Conservation (phyloP, 768 basidiomycete genomes). For the Mycena chlorophos region DNA sequence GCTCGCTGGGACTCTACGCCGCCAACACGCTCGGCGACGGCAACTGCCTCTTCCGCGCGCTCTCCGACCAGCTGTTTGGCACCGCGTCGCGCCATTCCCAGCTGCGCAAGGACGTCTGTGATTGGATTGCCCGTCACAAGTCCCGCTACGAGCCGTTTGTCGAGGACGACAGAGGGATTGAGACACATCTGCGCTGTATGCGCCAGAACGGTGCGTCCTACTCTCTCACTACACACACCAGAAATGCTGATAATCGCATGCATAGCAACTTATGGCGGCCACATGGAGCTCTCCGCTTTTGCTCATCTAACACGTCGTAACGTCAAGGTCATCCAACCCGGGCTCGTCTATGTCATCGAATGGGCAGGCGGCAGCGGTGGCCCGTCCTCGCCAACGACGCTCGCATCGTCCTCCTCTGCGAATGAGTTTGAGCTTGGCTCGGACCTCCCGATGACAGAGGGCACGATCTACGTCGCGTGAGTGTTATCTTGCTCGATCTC, state of each 20-base stretch:
- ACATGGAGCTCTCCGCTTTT: conserved; percentile 92
- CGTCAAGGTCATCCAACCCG: conserved; percentile 92
- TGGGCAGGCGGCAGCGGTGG: conserved; percentile 69
- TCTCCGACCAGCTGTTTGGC: conserved; percentile 86
- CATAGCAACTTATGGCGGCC: conserved; percentile 85
- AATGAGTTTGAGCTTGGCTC: background rate
- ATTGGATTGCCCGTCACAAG: conserved; percentile 72
- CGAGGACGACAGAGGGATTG: conserved; percentile 77
- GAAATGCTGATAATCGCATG: conserved; percentile 1
- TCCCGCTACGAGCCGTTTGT: conserved; percentile 84
- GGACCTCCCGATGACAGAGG: conserved; percentile 19
- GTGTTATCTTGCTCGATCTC: conserved; percentile 35
- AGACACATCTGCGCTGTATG: conserved; percentile 76
- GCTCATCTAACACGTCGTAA: conserved; percentile 75
- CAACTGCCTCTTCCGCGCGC: conserved; percentile 90
- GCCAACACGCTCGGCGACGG: conserved; percentile 86
- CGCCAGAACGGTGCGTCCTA: conserved; percentile 62
- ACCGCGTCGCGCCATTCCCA: conserved; percentile 65
- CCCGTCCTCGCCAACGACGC: conserved; percentile 17
- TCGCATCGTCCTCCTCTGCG: conserved; percentile 12
- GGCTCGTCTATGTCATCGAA: conserved; percentile 87
- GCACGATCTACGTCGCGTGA: conserved; percentile 82
- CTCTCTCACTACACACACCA: background rate
- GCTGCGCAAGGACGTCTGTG: conserved; percentile 75
- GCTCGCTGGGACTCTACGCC: conserved; percentile 81